Conservation (phyloP, 768 basidiomycete species). For the Tricholoma bakamatsutake region DNA sequence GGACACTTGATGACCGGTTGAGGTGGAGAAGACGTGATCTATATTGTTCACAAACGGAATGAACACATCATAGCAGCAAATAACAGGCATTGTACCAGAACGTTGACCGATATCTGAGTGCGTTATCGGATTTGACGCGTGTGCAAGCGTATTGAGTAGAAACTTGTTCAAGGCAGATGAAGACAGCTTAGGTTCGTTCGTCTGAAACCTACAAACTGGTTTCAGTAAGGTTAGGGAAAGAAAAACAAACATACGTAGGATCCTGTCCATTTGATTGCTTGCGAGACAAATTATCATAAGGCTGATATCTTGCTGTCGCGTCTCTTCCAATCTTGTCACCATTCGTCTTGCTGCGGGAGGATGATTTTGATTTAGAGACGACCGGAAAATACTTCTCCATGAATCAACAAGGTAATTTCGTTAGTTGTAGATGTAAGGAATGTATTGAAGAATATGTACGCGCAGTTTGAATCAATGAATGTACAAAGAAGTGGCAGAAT, state of each 20-base stretch:
- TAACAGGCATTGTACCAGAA: slow-evolving; percentile 36
- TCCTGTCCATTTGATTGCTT: not conserved
- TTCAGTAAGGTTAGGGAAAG: not conserved
- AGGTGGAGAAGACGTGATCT: slow-evolving; percentile 58
- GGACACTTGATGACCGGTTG: slow-evolving; percentile 65
- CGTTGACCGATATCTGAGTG: slow-evolving; percentile 60
- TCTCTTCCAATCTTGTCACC: slow-evolving; percentile 13
- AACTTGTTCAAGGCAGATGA: slow-evolving; percentile 47
- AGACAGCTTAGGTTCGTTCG: slow-evolving; percentile 24
- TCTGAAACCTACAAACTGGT: slow-evolving; percentile 1
- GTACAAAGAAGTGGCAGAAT: not conserved
- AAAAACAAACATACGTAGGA: slow-evolving; percentile 6
- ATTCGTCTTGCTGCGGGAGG: slow-evolving; percentile 3
- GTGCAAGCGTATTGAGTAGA: slow-evolving; percentile 53
- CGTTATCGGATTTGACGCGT: slow-evolving; percentile 73
- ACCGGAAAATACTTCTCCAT: slow-evolving; percentile 23
- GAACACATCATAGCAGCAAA: not conserved
- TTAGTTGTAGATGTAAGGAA: not conserved
- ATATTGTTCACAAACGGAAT: not conserved
- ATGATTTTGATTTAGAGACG: slow-evolving; percentile 11
- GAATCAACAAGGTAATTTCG: not conserved
- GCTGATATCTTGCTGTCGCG: slow-evolving; percentile 11
- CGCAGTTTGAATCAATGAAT: too few species aligned
- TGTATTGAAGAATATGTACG: not conserved
- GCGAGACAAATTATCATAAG: slow-evolving; percentile 6